These are phyloP conservation scores for Pontederia paniculata DNA, from an alignment of 176 grass and related monocot genomes.

Conservation along the genomic window DNA sequence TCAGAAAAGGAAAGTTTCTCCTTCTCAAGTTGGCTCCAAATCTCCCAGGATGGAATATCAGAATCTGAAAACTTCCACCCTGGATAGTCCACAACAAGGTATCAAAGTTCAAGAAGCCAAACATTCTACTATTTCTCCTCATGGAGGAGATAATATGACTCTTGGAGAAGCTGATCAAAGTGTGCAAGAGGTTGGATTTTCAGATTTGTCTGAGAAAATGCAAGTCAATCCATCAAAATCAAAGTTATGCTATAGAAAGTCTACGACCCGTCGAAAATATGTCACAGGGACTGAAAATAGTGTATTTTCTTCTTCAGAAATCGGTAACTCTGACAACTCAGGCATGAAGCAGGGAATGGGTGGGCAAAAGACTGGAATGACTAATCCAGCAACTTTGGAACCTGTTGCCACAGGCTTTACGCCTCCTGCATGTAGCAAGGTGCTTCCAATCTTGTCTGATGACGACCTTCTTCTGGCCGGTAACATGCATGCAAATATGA, in stretches of 20 bases:
- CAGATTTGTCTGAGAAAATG: constrained; percentile 12
- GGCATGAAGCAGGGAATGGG: too few species aligned
- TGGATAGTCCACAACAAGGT: constrained; percentile 18
- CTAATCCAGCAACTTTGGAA: too few species aligned
- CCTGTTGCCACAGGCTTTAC: too few species aligned
- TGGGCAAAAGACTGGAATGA: too few species aligned
- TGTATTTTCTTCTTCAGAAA: constrained; percentile 22
- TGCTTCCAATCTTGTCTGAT: constrained; percentile 3
- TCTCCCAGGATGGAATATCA: constrained; percentile 12
- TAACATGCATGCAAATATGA: constrained; percentile 5
- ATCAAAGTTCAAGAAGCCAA: constrained; percentile 25
- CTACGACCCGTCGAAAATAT: too few species aligned
- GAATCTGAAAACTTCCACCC: constrained; percentile 10
- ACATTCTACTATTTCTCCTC: constrained; percentile 10
- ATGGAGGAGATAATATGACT: background rate
- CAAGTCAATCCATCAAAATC: constrained; percentile 21
- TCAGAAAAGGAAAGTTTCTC: constrained; percentile 32
- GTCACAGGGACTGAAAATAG: constrained; percentile 22
- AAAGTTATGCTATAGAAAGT: constrained; percentile 27
- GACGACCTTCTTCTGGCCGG: constrained; percentile 17
- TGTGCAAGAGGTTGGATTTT: background rate
- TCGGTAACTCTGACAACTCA: background rate
- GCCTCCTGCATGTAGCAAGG: too few species aligned
- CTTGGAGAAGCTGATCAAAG: constrained; percentile 2
- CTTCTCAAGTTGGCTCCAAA: constrained; percentile 21